Conservation (phyloP, 1,284 basidiomycete species). For the Agaricales sp. region DNA sequence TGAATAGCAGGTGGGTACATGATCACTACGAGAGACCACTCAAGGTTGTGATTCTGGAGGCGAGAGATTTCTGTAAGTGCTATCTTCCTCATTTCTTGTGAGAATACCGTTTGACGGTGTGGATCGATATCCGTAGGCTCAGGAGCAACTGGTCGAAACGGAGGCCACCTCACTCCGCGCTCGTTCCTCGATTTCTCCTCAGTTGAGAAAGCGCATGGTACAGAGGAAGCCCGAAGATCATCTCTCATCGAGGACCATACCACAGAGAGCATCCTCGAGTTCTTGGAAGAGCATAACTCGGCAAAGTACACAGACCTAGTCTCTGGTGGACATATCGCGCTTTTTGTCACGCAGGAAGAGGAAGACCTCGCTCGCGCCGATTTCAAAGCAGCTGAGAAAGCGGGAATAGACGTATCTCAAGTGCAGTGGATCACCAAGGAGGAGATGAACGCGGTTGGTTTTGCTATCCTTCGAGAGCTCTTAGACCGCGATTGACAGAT, state of each 20-base stretch:
- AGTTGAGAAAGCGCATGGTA: slow-evolving; percentile 30
- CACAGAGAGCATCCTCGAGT: slow-evolving; percentile 31
- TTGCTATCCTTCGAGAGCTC: background rate
- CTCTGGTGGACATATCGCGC: slow-evolving; percentile 40
- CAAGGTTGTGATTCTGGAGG: slow-evolving; percentile 57
- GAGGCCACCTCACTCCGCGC: slow-evolving; percentile 60
- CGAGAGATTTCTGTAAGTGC: slow-evolving; percentile 66
- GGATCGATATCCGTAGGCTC: slow-evolving; percentile 49
- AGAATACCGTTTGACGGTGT: background rate
- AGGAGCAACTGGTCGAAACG: slow-evolving; percentile 76
- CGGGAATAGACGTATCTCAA: slow-evolving; percentile 36
- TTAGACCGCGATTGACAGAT: background rate
- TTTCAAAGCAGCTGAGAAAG: slow-evolving; percentile 40
- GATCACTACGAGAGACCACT: slow-evolving; percentile 16
- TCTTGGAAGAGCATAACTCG: slow-evolving; percentile 37
- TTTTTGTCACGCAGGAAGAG: slow-evolving; percentile 42
- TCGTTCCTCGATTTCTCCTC: slow-evolving; percentile 35
- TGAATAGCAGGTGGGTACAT: background rate
- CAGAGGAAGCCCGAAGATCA: slow-evolving; percentile 42
- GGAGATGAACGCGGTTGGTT: slow-evolving; percentile 38
- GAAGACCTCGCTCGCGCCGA: slow-evolving; percentile 28
- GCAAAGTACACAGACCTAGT: slow-evolving; percentile 51
- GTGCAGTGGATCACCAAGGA: slow-evolving; percentile 38
- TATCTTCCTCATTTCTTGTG: slow-evolving; percentile 1
- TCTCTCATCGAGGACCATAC: slow-evolving; percentile 53